Evolutionary conservation across 345 rosid species (phyloP).

Genomic region (Viola odorata): DNA sequence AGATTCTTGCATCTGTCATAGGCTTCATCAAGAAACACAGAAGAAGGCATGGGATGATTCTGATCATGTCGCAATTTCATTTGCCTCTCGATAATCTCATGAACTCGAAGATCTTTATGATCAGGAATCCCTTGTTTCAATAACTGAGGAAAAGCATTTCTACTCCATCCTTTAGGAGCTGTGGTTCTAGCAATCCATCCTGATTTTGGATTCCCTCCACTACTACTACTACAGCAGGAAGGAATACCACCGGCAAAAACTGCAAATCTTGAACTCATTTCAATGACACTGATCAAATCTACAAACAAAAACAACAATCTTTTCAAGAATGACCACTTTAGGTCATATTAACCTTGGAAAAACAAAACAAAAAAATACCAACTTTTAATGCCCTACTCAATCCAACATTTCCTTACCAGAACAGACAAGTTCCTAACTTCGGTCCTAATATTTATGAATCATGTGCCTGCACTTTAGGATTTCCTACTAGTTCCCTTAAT

Average conservation of each 20-base stretch:
- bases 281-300: background rate
- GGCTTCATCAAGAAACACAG: conserved; percentile 45
- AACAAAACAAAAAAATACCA: too few relatives aligned
- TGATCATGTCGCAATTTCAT: background rate
- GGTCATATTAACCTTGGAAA: too few relatives aligned
- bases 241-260: conserved; percentile 18
- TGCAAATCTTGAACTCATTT: conserved; percentile 31
- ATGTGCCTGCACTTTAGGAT: too few relatives aligned
- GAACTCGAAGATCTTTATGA: conserved; percentile 26
- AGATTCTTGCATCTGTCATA: conserved; percentile 41
- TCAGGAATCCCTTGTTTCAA: conserved; percentile 27
- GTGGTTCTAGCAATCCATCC: conserved; percentile 18
- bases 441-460: too few relatives aligned
- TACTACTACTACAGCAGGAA: conserved; percentile 21
- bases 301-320: background rate
- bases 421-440: too few relatives aligned
- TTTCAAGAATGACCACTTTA: background rate
- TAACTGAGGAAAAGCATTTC: conserved; percentile 14
- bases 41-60: conserved; percentile 3
- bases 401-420: too few relatives aligned
- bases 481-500: too few relatives aligned
- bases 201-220: conserved; percentile 5
- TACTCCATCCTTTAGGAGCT: conserved; percentile 19
- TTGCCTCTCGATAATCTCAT: conserved; percentile 40
- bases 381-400: too few relatives aligned